phyloP scores from a whole-genome alignment of 2,329 filamentous ascomycete species.

The Xylariales sp. region DNA sequence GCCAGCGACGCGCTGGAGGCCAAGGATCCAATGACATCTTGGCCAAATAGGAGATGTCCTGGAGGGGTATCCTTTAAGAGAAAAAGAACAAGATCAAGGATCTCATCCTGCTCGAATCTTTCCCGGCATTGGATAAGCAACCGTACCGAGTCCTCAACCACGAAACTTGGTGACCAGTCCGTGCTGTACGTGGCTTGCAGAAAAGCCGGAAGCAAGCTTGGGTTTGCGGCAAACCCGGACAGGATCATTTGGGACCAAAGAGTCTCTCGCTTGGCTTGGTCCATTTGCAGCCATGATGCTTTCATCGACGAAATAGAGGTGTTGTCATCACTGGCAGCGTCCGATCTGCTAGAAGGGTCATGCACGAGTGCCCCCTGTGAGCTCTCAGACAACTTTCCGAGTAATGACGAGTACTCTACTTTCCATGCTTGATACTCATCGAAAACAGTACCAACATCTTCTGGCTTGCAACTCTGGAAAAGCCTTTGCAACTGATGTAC shows the following conservation, averaged over 20 bases:
- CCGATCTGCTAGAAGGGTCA: background rate
- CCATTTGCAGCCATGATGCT: constrained; percentile 18
- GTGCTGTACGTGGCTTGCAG: constrained; percentile 20
- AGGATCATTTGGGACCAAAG: constrained; percentile 21
- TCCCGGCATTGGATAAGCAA: constrained; percentile 12
- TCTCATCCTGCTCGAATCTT: constrained; percentile 1
- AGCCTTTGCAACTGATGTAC: constrained; percentile 20
- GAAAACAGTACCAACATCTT: constrained; percentile 12
- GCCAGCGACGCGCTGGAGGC: constrained; percentile 7
- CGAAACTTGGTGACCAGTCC: constrained; percentile 21
- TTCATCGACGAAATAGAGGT: constrained; percentile 12
- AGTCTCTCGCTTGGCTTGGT: constrained; percentile 12
- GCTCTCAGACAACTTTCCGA: constrained; percentile 1
- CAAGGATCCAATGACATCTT: constrained; percentile 15
- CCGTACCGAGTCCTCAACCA: constrained; percentile 23
- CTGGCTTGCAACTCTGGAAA: constrained; percentile 9
- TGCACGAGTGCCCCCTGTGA: background rate
- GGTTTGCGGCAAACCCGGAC: constrained; percentile 14
- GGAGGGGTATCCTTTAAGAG: constrained; percentile 17
- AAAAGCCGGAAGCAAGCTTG: constrained; percentile 13
- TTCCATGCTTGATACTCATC: constrained; percentile 23
- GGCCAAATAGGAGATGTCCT: constrained; percentile 17
- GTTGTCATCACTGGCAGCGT: background rate
- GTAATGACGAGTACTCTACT: constrained; percentile 10
- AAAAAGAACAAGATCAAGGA: constrained; percentile 13